These are phyloP conservation scores for Phytophthora sojae DNA, from an alignment of 352 stramenopile species.

Conservation along the genomic window DNA sequence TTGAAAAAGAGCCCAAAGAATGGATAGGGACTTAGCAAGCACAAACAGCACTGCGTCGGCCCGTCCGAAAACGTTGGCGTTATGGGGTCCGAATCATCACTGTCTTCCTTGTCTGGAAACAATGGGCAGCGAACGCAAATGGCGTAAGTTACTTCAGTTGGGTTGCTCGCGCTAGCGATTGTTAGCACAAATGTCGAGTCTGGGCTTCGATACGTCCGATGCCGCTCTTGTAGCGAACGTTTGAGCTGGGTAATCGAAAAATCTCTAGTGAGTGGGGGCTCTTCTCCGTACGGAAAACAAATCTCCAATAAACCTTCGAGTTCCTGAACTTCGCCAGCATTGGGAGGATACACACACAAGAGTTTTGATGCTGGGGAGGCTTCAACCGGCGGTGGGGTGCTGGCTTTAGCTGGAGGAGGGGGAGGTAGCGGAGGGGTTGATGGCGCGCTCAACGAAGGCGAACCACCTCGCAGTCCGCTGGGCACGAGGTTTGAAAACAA, in stretches of 20 bases:
- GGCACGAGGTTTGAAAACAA: constrained; percentile 49
- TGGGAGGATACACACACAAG: constrained; percentile 57
- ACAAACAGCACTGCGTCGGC: constrained; percentile 73
- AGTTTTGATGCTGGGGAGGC: constrained; percentile 49
- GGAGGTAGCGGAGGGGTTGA: constrained; percentile 30
- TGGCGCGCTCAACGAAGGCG: constrained; percentile 22
- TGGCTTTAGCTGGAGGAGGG: constrained; percentile 17
- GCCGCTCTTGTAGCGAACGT: constrained; percentile 69
- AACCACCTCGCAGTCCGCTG: constrained; percentile 33
- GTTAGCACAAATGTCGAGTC: constrained; percentile 83
- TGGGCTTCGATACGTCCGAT: constrained; percentile 67
- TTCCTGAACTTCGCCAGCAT: constrained; percentile 53
- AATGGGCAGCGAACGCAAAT: constrained; percentile 74
- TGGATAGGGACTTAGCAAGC: constrained; percentile 75
- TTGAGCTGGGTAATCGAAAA: constrained; percentile 66
- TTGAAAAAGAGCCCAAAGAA: constrained; percentile 91
- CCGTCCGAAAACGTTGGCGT: constrained; percentile 12
- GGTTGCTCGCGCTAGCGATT: constrained; percentile 57
- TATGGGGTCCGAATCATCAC: constrained; percentile 5
- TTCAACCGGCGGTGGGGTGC: constrained; percentile 1
- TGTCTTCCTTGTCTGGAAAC: constrained; percentile 58
- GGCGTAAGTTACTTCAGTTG: constrained; percentile 69
- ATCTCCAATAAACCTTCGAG: constrained; percentile 76
- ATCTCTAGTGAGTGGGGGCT: constrained; percentile 47
- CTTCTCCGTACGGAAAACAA: constrained; percentile 78